These are phyloP conservation scores for Metschnikowia vanudenii DNA, from an alignment of 805 yeast species.

Conservation along the genomic window DNA sequence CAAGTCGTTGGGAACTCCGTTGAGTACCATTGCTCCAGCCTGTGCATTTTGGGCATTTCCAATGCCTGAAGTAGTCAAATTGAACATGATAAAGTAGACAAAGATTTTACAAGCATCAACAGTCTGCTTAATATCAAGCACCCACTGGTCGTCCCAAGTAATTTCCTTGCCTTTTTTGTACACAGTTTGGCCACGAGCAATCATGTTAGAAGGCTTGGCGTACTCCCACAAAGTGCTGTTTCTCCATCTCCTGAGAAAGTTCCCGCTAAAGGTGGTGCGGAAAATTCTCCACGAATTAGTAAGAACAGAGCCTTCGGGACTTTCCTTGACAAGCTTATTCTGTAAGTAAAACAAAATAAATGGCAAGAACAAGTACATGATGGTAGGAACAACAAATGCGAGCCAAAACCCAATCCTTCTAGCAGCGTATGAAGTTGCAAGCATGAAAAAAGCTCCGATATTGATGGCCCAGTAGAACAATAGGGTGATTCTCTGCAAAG, in stretches of 20 bases:
- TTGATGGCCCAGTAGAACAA: conserved; percentile 54
- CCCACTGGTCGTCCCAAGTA: conserved; percentile 47
- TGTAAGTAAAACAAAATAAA: conserved; percentile 27
- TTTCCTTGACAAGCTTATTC: conserved; percentile 27
- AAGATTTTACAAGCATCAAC: conserved; percentile 46
- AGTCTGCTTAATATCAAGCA: conserved; percentile 44
- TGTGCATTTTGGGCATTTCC: conserved; percentile 50
- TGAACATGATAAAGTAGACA: conserved; percentile 39
- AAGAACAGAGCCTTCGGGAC: conserved; percentile 48
- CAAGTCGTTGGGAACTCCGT: conserved; percentile 57
- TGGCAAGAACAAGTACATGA: conserved; percentile 28
- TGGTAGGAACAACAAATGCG: conserved; percentile 48
- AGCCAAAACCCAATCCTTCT: conserved; percentile 55
- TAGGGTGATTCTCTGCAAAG: conserved; percentile 39
- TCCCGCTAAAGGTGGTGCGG: conserved; percentile 41
- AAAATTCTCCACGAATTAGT: conserved; percentile 42
- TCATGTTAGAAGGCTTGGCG: conserved; percentile 46
- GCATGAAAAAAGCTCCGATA: conserved; percentile 52
- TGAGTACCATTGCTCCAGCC: conserved; percentile 52
- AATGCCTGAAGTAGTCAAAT: conserved; percentile 48
- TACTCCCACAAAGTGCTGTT: conserved; percentile 47
- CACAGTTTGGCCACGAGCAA: conserved; percentile 40
- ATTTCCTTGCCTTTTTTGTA: conserved; percentile 23
- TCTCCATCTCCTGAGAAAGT: conserved; percentile 41
- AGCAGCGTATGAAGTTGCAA: conserved; percentile 52